Evolutionary conservation across 1,139 yeast genomes (phyloP), one percentile per base, ranked within the genome.

Genomic region (Kurtzmaniella quercitrusa): DNA sequence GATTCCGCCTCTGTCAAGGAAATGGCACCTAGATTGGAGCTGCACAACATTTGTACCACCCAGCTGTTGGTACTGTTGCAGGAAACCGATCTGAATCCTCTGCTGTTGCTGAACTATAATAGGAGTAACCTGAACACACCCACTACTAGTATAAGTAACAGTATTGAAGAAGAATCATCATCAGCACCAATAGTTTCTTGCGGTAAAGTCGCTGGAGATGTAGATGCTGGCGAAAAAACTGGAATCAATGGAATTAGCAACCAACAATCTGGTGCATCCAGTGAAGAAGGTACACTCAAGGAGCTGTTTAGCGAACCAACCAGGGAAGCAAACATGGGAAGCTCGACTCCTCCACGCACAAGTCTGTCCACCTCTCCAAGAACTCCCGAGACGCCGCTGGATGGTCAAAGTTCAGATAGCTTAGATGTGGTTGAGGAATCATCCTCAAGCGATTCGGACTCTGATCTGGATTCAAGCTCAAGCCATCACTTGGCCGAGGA

Each of bases 81-180:
- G 15, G 37, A 34, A 19, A 34, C 37, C 6, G 37, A 34, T n/a
- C 55, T 60, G 2, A 61, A 59, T 42, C 48, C 55, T 5, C 55
- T 61, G 5, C 51, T 53, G 18, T 42, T 59, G 5, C 62, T 65
- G 3, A 61, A 59, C 39, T 56, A 55, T 38, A 60, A 56, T 44
- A 53, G 68, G 30, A 58, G 65, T 11, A 49, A 57, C 35, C 58
- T 69, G 1, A 66, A 64, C 38, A 68, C 74, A 4, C 73, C 74
- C 1, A 66, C 65, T 32, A 66, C 73, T 2, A 65, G 71, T 2
- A 63, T 68, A 18, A 58, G 57, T 32, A 51, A 47, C 14, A 42
- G 44, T 38, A 50, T 53, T 8, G 57, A 42, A 11, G 45, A 42
- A 20, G 39, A n/a, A 15, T 47, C 49, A 14, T 14, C 16, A 8